Base-by-base conservation (phyloP, 2,329 filamentous ascomycete genomes). In the Diaporthe ampelina region DNA sequence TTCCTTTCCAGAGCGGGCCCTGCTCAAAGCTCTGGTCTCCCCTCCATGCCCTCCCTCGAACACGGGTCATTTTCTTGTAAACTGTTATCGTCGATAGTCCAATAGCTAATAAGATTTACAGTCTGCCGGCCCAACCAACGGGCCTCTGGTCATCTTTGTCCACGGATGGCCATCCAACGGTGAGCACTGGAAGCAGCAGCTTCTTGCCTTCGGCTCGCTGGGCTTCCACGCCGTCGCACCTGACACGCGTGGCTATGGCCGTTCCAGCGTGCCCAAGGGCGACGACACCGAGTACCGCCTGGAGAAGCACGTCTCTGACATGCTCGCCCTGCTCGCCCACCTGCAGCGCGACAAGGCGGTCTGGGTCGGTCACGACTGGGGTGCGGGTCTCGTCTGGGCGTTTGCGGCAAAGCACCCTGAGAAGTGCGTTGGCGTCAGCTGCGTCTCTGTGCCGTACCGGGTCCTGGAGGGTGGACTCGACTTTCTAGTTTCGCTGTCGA, bases 281-380 rank as follows among this genome's bases (percentile, higher is more conserved):
- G 77, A 80, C n/a, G n/a, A 70, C 1, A 58, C 74, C 0, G 74
- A 78, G 37, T 85, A 85, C 61, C 77, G 78, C 1, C 79, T 82
- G 1, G 80, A 81, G 52, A 70, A 78, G 0, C 79, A 84, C 73
- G 77, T 81, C 5, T 78, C 81, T 43, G 83, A 84, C 32, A 61
- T 84, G 67, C 59, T 81, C 1, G 80, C 83, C 17, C 77, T 85
- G 0, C 78, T 85, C 0, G 78, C 77, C 26, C 77, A 80, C 32
- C 75, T 82, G 0, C 70, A 72, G 24, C 78, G 85, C 26, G 74
- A 79, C 0, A 81, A 81, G 10, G 86, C 86, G 1, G 78, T 89
- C n/a, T 88, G 87, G 86, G 79, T 87, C 45, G 85, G 81, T 17
- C 86, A 87, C 73, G 85, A 87, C 76, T 86, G 85, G 86, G 81